A percentile compares a stretch with the other conserved stretches of the same genome.
These are phyloP conservation scores for Lanzia echinophila DNA, from an alignment of 2,329 filamentous ascomycete species.

Conservation along the genomic window DNA sequence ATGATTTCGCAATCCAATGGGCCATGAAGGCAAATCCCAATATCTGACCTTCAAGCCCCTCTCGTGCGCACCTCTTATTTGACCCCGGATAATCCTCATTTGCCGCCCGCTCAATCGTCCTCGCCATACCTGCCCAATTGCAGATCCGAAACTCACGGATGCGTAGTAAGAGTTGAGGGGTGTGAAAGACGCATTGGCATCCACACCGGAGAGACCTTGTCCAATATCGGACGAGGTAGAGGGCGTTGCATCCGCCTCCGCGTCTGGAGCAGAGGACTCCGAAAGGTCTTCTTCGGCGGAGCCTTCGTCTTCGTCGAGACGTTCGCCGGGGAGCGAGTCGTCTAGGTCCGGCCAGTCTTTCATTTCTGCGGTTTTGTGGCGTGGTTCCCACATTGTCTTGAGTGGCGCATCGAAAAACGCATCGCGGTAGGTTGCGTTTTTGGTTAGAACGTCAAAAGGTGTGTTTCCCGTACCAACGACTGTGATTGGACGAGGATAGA, in stretches of 20 bases:
- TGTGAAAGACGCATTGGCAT: constrained; percentile 37
- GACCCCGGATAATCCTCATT: constrained; percentile 36
- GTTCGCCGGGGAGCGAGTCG: constrained; percentile 10
- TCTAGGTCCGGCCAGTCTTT: constrained; percentile 8
- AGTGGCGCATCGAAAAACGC: constrained; percentile 63
- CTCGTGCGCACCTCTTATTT: constrained; percentile 42
- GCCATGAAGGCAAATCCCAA: constrained; percentile 55
- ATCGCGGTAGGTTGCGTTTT: constrained; percentile 50
- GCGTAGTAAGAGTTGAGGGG: constrained; percentile 59
- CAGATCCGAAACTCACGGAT: constrained; percentile 47
- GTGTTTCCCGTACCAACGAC: constrained; percentile 63
- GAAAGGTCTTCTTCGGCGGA: constrained; percentile 14
- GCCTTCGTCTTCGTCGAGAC: constrained; percentile 17
- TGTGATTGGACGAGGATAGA: constrained; percentile 53
- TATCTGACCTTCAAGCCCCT: constrained; percentile 51
- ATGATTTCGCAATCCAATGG: constrained; percentile 44
- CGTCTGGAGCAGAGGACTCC: background rate
- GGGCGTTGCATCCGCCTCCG: constrained; percentile 13
- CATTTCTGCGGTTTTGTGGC: constrained; percentile 8
- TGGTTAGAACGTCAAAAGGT: constrained; percentile 48
- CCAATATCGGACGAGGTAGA: constrained; percentile 20
- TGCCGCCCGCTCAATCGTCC: constrained; percentile 41
- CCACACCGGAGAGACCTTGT: constrained; percentile 39
- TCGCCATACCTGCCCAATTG: constrained; percentile 45
- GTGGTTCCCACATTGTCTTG: constrained; percentile 34